A percentile compares a stretch with the other conserved stretches of the same genome.
Evolutionary conservation across 257 asterid species (phyloP).

Genomic region (Solanum medicagineum): DNA sequence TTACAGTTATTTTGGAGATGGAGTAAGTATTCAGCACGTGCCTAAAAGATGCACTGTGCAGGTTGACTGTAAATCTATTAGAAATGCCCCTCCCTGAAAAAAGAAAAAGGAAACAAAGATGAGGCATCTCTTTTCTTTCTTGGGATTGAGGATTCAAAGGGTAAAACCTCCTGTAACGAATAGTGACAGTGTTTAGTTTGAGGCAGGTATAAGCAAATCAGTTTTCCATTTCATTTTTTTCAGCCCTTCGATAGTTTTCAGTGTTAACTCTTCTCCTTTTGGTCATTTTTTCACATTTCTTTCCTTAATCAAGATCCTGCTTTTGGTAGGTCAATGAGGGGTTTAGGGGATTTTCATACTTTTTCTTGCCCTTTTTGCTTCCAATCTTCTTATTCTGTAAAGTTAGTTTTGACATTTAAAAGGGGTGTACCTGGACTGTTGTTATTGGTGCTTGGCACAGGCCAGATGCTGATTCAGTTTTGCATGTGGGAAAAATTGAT

Average conservation of each 20-base stretch:
- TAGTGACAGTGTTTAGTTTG: conserved; percentile 25
- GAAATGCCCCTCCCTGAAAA: conserved; percentile 6
- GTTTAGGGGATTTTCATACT: conserved; percentile 18
- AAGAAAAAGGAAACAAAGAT: neutral
- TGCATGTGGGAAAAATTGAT: neutral
- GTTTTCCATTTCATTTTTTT: conserved; percentile 8
- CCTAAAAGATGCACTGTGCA: conserved; percentile 14
- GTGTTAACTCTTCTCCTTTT: conserved; percentile 7
- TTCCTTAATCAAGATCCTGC: conserved; percentile 8
- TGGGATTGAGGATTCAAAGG: conserved; percentile 8
- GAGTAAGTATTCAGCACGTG: conserved; percentile 14
- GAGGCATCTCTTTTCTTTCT: conserved; percentile 17
- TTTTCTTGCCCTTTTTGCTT: conserved; percentile 2
- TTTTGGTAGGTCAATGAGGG: conserved; percentile 9
- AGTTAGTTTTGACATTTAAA: conserved; percentile 43
- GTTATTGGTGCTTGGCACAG: conserved; percentile 35
- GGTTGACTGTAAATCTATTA: conserved; percentile 10
- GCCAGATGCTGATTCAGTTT: conserved; percentile 7
- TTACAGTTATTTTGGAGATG: conserved; percentile 13
- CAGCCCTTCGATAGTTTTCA: neutral
- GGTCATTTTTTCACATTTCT: neutral
- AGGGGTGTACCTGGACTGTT: conserved; percentile 11
- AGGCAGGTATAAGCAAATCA: conserved; percentile 23
- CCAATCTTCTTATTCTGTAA: conserved; percentile 14
- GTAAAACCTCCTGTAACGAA: conserved; percentile 45